A percentile compares a stretch with the other conserved stretches of the same genome.
Evolutionary conservation across 2,329 filamentous ascomycete species (phyloP).

Genomic region (Clarireedia sp.): DNA sequence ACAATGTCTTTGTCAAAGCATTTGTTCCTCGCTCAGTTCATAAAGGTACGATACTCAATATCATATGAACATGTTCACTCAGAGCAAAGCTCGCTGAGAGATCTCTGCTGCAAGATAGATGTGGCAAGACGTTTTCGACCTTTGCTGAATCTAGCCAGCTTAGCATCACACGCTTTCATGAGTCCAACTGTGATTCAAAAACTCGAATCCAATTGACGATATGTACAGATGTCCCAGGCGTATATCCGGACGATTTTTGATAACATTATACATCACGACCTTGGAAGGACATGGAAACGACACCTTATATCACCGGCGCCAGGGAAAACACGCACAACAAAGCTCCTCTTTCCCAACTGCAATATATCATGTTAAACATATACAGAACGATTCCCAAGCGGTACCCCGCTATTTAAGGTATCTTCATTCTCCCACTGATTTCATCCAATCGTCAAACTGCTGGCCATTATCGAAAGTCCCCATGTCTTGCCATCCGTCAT

Average conservation of each 20-base stretch:
- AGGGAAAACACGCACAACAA: conserved; percentile 3
- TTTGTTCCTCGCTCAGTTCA: no score
- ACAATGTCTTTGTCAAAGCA: conserved; percentile 14
- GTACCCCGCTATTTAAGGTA: neutral
- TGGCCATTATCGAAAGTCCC: conserved; percentile 24
- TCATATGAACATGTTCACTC: no score
- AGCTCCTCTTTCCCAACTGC: neutral
- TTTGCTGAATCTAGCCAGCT: no score
- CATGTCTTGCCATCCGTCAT: conserved; percentile 28
- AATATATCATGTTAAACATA: neutral
- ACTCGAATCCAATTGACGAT: no score
- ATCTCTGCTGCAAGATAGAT: no score
- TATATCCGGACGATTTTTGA: no score
- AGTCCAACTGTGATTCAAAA: no score
- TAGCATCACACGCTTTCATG: no score
- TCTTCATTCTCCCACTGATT: conserved; percentile 12
- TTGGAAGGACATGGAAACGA: no score
- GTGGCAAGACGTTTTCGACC: no score
- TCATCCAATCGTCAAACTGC: conserved; percentile 30
- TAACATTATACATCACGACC: neutral
- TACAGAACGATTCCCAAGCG: neutral
- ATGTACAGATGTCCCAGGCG: neutral
- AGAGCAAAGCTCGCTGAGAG: no score
- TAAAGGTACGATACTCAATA: no score
- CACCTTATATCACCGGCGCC: neutral